Evolutionary conservation across 208 protist species (phyloP), one percentile per base, ranked within the genome.

Genomic region (Trypanosoma cruzi): DNA sequence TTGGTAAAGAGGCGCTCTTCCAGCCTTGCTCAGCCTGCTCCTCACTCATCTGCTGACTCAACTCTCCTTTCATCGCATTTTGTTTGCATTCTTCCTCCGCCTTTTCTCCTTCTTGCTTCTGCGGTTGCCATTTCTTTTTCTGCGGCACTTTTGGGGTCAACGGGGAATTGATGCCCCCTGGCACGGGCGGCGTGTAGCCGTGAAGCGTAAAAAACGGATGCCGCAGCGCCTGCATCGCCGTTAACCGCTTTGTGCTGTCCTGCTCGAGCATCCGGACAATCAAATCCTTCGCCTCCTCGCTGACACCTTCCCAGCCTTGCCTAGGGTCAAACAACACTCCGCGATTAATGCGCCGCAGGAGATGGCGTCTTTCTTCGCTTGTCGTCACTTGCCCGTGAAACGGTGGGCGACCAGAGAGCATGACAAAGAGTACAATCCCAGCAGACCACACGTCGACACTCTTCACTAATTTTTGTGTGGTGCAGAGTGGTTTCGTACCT

Each of bases 361-460:
- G 73, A 14, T 84, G 80, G 20, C 85, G 87, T 13, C 90, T 88
- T 78, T 96, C 88, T 58, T 90, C 77, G 40, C 77, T 80, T 50
- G 87, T 92, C 75, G 86, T 85, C 40, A 97, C 88, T 73, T 92
- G 86, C 0, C 89, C 89, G 52, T 88, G 81, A 67, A 97, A 97
- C 29, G 92, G 92, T 24, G 92, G 92, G 24, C 85, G 79, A 11
- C 92, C 92, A 53, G 74, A 82, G 44, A 96, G 79, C 29, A 97
- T 82, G 4, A 97, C 81, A 73, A 89, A 97, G 37, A 97, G 77
- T 37, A 97, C 89, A 11, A 97, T 82, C 22, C 92, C 92, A 14
- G 80, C 81, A 6, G 85, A 93, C 90, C 92, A 97, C 73, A 97
- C 82, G 62, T 97, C 92, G 24, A 97, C 83, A 69, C 82, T 90